Evolutionary conservation across 768 basidiomycete genomes (phyloP).

Genomic region (Phanerodontia chrysosporium): DNA sequence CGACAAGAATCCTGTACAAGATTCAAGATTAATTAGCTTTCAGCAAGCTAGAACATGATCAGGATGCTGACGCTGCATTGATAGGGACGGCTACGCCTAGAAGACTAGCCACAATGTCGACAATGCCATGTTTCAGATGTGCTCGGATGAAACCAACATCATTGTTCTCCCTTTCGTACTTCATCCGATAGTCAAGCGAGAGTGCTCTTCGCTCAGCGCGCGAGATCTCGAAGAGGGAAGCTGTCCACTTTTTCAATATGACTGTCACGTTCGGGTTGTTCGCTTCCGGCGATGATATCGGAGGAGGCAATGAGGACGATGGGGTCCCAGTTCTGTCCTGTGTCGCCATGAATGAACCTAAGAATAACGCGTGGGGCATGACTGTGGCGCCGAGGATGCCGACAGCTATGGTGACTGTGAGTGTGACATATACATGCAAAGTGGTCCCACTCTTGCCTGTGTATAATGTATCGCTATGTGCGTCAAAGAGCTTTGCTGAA

Average conservation of each 20-base stretch:
- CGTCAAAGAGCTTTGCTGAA: constrained; percentile 52
- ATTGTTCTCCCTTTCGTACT: constrained; percentile 30
- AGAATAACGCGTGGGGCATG: constrained; percentile 89
- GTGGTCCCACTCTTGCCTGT: constrained; percentile 39
- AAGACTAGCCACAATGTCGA: constrained; percentile 55
- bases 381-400: constrained; percentile 82
- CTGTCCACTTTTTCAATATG: constrained; percentile 12
- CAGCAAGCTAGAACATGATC: background rate
- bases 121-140: constrained; percentile 37
- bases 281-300: constrained; percentile 1
- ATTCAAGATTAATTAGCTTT: constrained; percentile 66
- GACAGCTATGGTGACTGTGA: background rate
- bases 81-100: constrained; percentile 71
- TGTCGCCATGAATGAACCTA: constrained; percentile 82
- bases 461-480: constrained; percentile 46
- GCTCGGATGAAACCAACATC: constrained; percentile 31
- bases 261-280: background rate
- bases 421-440: background rate
- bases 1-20: constrained; percentile 70
- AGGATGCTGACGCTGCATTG: constrained; percentile 22
- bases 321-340: constrained; percentile 45
- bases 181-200: constrained; percentile 28
- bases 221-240: constrained; percentile 20
- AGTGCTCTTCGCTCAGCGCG: constrained; percentile 21
- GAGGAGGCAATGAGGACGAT: constrained; percentile 20